Base-by-base conservation (phyloP, 768 basidiomycete species). In the Leccinum truebloodii region DNA sequence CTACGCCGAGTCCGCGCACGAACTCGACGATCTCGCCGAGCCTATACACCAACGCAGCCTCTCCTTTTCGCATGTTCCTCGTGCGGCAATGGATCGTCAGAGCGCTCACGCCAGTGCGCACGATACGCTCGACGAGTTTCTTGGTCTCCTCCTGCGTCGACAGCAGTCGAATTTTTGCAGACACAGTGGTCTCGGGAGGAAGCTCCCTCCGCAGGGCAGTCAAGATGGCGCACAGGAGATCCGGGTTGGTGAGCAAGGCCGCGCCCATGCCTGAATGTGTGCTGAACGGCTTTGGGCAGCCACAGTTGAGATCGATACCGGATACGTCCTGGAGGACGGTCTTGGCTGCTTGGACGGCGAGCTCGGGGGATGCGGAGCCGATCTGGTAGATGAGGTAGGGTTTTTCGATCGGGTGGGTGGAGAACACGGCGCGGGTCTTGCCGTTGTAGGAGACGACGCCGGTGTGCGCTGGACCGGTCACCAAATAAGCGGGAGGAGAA, bases 51-150 rank as follows among this genome's bases (percentile, higher is more conserved):
- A 90, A 73, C 1, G 97, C 97, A 28, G 76, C 78, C 63, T 98
- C 94, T 58, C 82, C 79, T 53, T 87, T 86, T 39, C 97, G 82
- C 96, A 97, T 97, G 63, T 86, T 89, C 71, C 90, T 81, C 60
- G 96, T 98, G 55, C 97, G 85, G 69, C 97, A 98, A 69, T 98
- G 97, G 2, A 99, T 89, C 4, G 96, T 99, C 67, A 99, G 76
- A 30, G 88, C 88, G 58, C 86, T 89, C 48, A 99, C 84, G 1
- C 97, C 96, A 0, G 95, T 96, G 53, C 86, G 81, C 3, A 94
- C 81, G 57, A 98, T 94, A 59, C 88, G 82, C 66, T 90, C 86
- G 4, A 97, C 94, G n/a, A 99, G 86, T 67, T 85, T 85, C 57
- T 97, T 76, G 0, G 97, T 98, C 22, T 92, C 92, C 66, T 91